Percentiles rank a stretch among this genome's conserved stretches.
phyloP scores from a whole-genome alignment of 108 stramenopile species.

The Discostella pseudostelligera region DNA sequence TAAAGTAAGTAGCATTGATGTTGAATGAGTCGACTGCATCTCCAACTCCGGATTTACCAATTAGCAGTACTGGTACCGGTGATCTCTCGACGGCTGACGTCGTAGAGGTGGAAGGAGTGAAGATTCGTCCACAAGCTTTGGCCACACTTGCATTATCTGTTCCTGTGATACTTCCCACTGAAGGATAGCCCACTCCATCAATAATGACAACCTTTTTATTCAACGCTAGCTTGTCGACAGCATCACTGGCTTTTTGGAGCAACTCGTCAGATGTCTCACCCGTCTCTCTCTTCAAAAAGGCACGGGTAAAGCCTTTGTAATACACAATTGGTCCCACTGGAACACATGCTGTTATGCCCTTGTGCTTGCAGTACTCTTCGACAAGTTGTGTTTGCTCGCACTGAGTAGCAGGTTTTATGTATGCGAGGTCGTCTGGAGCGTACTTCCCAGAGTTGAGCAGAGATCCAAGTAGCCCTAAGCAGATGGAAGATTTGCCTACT shows the following conservation, averaged over 20 bases:
- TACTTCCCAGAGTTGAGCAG: slow-evolving; percentile 51
- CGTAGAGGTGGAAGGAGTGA: neutral
- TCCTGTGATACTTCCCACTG: slow-evolving; percentile 94
- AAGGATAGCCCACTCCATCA: slow-evolving; percentile 97
- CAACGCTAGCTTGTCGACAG: slow-evolving; percentile 74
- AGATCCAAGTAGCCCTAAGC: slow-evolving; percentile 59
- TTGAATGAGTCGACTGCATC: slow-evolving; percentile 96
- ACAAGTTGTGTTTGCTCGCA: slow-evolving; percentile 91
- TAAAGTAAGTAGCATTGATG: slow-evolving; percentile 92
- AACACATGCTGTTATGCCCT: slow-evolving; percentile 71
- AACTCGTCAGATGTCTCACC: slow-evolving; percentile 63
- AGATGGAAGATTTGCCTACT: slow-evolving; percentile 94
- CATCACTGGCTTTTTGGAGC: slow-evolving; percentile 63
- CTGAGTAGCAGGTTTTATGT: slow-evolving; percentile 98
- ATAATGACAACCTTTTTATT: slow-evolving; percentile 84
- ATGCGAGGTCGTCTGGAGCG: slow-evolving; percentile 71
- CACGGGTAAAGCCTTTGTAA: slow-evolving; percentile 95
- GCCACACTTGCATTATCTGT: slow-evolving; percentile 92
- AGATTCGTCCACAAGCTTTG: slow-evolving; percentile 57
- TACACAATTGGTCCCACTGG: slow-evolving; percentile 95
- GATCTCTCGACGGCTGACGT: slow-evolving; percentile 22
- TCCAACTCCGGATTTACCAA: slow-evolving; percentile 89
- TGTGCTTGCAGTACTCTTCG: slow-evolving; percentile 74
- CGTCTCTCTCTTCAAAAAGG: slow-evolving; percentile 86
- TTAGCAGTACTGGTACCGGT: slow-evolving; percentile 61